phyloP scores from a whole-genome alignment of 208 protist genomes.

The Porcisia hertigi region DNA sequence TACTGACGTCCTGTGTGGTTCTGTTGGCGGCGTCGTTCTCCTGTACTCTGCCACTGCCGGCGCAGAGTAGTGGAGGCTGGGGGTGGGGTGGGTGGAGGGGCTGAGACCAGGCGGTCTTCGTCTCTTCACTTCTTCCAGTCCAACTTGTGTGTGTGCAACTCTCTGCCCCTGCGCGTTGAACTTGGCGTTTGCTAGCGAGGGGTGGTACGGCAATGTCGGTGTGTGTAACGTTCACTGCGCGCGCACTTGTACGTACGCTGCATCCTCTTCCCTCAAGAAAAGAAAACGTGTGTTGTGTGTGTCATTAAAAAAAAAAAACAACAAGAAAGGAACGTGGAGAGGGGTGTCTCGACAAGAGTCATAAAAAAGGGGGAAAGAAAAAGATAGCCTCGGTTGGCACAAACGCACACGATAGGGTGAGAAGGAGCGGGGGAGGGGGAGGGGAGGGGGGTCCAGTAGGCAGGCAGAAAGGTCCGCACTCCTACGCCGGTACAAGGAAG shows the following conservation, averaged over 20 bases:
- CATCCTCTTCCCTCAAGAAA: background rate
- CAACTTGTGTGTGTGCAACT: background rate
- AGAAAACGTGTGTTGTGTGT: background rate
- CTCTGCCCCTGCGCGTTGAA: background rate
- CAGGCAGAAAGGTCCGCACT: background rate
- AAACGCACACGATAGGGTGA: no score
- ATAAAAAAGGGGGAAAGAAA: no score
- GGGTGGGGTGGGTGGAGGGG: background rate
- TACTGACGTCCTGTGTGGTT: conserved; percentile 37
- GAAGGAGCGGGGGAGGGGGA: no score
- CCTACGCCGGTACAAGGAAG: background rate
- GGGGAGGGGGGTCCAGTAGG: no score
- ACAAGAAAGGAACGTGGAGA: no score
- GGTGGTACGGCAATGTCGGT: background rate
- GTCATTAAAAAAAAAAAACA: no score
- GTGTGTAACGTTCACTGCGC: background rate
- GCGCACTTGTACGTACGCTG: background rate
- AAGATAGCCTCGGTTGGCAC: no score
- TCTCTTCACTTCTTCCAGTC: background rate
- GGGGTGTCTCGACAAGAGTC: no score
- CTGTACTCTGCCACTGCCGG: conserved; percentile 30
- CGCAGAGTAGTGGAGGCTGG: background rate
- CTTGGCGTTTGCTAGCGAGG: background rate
- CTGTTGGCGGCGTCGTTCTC: conserved; percentile 48
- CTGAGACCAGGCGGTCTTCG: background rate